Percentiles rank a stretch among this genome's conserved stretches.
phyloP scores from a whole-genome alignment of 306 rosid species.

The Sesbania bispinosa region DNA sequence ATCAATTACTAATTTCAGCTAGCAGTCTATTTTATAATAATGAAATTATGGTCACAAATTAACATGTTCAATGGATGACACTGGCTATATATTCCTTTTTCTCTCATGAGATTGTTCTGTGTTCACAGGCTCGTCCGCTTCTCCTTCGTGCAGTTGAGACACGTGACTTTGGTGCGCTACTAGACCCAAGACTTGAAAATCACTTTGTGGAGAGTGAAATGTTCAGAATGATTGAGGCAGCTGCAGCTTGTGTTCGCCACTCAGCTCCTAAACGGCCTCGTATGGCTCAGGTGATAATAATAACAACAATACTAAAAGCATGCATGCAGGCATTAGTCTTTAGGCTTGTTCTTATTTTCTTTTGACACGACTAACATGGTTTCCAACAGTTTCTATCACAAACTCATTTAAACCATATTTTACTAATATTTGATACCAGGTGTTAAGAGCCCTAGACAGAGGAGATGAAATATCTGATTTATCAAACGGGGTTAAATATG shows the following conservation, averaged over 20 bases:
- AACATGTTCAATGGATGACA: not conserved
- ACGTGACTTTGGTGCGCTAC: constrained; percentile 46
- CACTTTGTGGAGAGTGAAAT: constrained; percentile 72
- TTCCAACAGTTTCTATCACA: not conserved
- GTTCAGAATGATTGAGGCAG: constrained; percentile 86
- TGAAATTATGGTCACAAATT: not conserved
- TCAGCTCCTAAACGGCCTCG: constrained; percentile 87
- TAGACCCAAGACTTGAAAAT: constrained; percentile 67
- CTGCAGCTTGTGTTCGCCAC: constrained; percentile 94
- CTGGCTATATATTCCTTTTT: not conserved
- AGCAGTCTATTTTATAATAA: not conserved
- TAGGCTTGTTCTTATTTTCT: not conserved
- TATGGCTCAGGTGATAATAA: constrained; percentile 74
- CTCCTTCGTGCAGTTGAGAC: constrained; percentile 71
- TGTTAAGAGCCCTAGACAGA: constrained; percentile 75
- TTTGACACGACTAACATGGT: not conserved
- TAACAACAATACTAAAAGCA: not conserved
- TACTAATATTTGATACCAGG: constrained; percentile 41
- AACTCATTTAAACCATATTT: not conserved
- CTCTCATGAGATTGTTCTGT: constrained; percentile 14
- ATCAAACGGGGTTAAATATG: constrained; percentile 81
- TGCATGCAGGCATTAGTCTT: no score
- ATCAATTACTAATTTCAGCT: not conserved
- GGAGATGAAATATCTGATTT: constrained; percentile 66
- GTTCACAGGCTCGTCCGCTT: constrained; percentile 77